A percentile compares a stretch with the other conserved stretches of the same genome.
Conservation (phyloP, 129 eudicot species). For the Flaveria robusta region DNA sequence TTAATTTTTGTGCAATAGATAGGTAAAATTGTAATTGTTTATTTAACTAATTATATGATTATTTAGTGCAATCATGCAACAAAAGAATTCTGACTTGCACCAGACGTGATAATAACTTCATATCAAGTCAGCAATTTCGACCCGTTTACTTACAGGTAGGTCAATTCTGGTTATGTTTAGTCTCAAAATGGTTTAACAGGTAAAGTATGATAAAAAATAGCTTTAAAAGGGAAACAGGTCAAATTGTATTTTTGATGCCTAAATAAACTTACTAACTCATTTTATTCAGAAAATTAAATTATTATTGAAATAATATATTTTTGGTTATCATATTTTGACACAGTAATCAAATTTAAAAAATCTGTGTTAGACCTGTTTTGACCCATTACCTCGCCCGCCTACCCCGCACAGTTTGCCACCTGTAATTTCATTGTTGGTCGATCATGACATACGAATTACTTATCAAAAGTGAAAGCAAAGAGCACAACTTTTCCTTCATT, state of each 20-base stretch:
- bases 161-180: background rate
- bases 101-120: background rate
- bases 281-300: no score
- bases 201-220: no score
- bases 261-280: no score
- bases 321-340: background rate
- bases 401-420: background rate
- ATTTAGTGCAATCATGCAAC: slow-evolving; percentile 13
- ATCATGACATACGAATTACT: slow-evolving; percentile 17
- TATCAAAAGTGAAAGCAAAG: slow-evolving; percentile 2
- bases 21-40: slow-evolving; percentile 17
- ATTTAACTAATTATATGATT: slow-evolving; percentile 2
- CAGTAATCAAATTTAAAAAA: background rate
- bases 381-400: background rate
- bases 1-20: slow-evolving; percentile 30
- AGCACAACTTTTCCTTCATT: slow-evolving; percentile 12
- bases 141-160: no score
- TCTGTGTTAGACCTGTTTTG: background rate
- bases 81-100: background rate
- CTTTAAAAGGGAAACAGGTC: background rate
- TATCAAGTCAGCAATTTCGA: no score
- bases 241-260: no score
- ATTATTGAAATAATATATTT: no score
- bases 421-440: background rate
- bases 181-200: background rate